Evolutionary conservation across 352 stramenopile species (phyloP), one percentile per base, ranked within the genome.

Genomic region (Phytophthora boehmeriae): DNA sequence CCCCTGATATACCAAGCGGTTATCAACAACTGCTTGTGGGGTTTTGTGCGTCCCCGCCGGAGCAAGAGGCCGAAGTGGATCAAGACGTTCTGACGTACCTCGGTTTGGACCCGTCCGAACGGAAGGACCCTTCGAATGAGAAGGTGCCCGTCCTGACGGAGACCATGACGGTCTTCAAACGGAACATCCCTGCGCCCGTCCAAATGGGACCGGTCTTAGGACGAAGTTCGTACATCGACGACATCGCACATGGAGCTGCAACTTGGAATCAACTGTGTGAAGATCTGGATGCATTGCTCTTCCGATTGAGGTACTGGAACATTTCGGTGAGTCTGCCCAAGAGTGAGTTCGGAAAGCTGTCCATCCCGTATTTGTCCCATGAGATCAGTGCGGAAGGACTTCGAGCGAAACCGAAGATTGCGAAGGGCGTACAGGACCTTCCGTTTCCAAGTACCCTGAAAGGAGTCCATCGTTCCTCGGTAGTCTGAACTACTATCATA

Each of bases 171-270:
- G n/a, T n/a, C n/a, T n/a, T n/a, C n/a, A n/a, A n/a, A n/a, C n/a
- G n/a, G n/a, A n/a, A n/a, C n/a, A n/a, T n/a, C n/a, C n/a, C n/a
- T 9, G 19, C 42, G 5, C 20, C 42, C 6, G 4, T 16, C 3
- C 17, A 48, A 1, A 34, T 48, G 42, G 27, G 19, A 51, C 36
- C 49, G 0, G 44, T 45, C 9, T 6, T 67, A 6, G 23, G 39
- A 38, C 54, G 53, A 4, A 44, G 56, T 5, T 75, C 66, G 13
- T 71, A 68, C 34, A 75, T 75, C 20, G 60, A 68, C 28, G 59
- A 66, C 20, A 59, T 75, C 10, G 47, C 17, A 1, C 60, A 68
- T 35, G 52, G 51, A 10, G 34, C 51, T 0, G 0, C 20, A 8
- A 51, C 52, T 3, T 75, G 66, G 61, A 17, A 56, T n/a, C 19